These are phyloP conservation scores for Hygrophoropsis aurantiaca DNA, from an alignment of 768 basidiomycete species.

Conservation along the genomic window DNA sequence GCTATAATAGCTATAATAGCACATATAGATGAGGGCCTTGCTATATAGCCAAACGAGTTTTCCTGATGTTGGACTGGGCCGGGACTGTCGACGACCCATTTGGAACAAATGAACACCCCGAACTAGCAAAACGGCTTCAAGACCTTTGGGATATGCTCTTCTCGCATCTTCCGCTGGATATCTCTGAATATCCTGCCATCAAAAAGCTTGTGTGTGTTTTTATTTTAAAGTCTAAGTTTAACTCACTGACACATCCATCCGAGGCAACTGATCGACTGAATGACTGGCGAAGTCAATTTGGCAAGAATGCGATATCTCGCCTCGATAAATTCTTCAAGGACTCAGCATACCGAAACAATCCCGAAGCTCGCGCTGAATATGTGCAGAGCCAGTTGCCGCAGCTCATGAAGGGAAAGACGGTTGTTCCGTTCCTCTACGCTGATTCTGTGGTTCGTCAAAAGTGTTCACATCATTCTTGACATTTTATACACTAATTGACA, in stretches of 20 bases:
- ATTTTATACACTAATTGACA: background rate
- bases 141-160: slow-evolving; percentile 1
- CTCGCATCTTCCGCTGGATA: background rate
- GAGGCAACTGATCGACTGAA: slow-evolving; percentile 6
- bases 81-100: slow-evolving; percentile 4
- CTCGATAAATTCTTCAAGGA: slow-evolving; percentile 1
- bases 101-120: slow-evolving; percentile 6
- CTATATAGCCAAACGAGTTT: too few species aligned
- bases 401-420: background rate
- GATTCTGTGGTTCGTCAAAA: background rate
- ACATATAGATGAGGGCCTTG: too few species aligned
- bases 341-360: slow-evolving; percentile 1
- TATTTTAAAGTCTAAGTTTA: background rate
- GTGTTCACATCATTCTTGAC: background rate
- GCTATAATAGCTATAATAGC: too few species aligned
- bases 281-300: slow-evolving; percentile 4
- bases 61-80: slow-evolving; percentile 5
- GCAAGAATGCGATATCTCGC: background rate
- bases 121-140: slow-evolving; percentile 1
- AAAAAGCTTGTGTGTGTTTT: background rate
- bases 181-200: slow-evolving; percentile 2
- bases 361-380: background rate
- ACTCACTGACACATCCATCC: too few species aligned
- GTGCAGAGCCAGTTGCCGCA: background rate
- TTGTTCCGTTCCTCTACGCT: slow-evolving; percentile 1